Evolutionary conservation across 1,284 basidiomycete genomes (phyloP).

Genomic region (Meira nashicola): DNA sequence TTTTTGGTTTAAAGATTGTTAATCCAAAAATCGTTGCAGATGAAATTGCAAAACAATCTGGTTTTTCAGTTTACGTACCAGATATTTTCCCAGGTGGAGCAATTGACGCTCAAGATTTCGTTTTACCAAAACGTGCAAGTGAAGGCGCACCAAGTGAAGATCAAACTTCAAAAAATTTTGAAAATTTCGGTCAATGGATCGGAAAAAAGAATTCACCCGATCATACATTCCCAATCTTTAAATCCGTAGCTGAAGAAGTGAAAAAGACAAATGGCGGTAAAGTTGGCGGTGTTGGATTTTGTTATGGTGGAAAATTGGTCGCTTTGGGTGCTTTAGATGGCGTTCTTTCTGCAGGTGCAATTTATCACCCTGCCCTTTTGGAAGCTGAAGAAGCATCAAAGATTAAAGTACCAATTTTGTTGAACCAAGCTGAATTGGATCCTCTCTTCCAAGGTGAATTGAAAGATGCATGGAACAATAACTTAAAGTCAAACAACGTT

Average conservation of each 20-base stretch:
- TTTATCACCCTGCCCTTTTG: conserved; percentile 4
- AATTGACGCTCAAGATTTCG: conserved; percentile 14
- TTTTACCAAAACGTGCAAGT: conserved; percentile 10
- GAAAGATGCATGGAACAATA: conserved; percentile 16
- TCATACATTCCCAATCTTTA: conserved; percentile 17
- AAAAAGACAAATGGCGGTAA: conserved; percentile 7
- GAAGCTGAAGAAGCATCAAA: conserved; percentile 11
- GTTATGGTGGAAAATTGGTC: conserved; percentile 20
- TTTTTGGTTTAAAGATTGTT: conserved; percentile 17
- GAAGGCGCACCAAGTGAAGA: conserved; percentile 17
- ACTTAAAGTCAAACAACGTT: conserved; percentile 16
- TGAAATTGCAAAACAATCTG: conserved; percentile 16
- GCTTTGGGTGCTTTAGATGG: conserved; percentile 10
- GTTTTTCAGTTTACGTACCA: conserved; percentile 19
- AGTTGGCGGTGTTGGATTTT: conserved; percentile 18
- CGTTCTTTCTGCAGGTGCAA: conserved; percentile 7
- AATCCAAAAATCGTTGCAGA: conserved; percentile 27
- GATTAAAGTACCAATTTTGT: conserved; percentile 14
- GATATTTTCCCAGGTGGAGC: conserved; percentile 22
- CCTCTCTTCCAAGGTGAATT: conserved; percentile 15
- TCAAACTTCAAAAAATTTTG: conserved; percentile 14
- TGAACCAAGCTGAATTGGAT: conserved; percentile 20
- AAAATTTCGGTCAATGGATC: conserved; percentile 16
- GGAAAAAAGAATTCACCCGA: conserved; percentile 18
- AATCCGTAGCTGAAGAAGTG: conserved; percentile 17